These are phyloP conservation scores for Neurospora sp. DNA, from an alignment of 495 filamentous ascomycete genomes.

Conservation along the genomic window DNA sequence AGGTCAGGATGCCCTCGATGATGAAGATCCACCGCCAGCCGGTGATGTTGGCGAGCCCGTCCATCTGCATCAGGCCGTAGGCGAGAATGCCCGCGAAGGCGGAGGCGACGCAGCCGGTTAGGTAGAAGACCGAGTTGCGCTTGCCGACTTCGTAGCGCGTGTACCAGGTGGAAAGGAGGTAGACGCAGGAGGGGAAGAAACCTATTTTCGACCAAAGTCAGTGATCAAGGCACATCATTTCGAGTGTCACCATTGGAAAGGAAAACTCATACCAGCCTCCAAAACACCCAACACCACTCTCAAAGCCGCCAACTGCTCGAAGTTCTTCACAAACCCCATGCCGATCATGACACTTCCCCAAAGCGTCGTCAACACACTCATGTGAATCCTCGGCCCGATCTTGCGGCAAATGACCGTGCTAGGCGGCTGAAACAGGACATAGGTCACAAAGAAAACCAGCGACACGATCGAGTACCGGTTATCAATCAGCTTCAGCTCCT, in stretches of 20 bases:
- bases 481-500: constrained; percentile 40
- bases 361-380: constrained; percentile 43
- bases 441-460: constrained; percentile 58
- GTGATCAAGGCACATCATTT: background rate
- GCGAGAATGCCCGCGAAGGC: constrained; percentile 55
- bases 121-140: constrained; percentile 54
- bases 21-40: constrained; percentile 63
- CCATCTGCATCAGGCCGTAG: constrained; percentile 51
- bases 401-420: constrained; percentile 47
- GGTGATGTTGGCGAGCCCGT: constrained; percentile 32
- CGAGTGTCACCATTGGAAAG: background rate
- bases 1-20: constrained; percentile 46
- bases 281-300: constrained; percentile 52
- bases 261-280: constrained; percentile 41
- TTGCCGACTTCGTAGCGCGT: constrained; percentile 54
- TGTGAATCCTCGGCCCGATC: constrained; percentile 48
- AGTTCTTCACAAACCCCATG: constrained; percentile 49
- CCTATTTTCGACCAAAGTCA: background rate
- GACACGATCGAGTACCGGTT: constrained; percentile 45
- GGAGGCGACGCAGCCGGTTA: constrained; percentile 52
- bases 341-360: constrained; percentile 47
- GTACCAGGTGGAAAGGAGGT: constrained; percentile 56
- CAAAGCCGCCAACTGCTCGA: constrained; percentile 40
- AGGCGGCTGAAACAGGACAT: constrained; percentile 54
- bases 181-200: constrained; percentile 55